Base-by-base conservation (phyloP, 108 stramenopile genomes). In the Schizochytrium sp. region DNA sequence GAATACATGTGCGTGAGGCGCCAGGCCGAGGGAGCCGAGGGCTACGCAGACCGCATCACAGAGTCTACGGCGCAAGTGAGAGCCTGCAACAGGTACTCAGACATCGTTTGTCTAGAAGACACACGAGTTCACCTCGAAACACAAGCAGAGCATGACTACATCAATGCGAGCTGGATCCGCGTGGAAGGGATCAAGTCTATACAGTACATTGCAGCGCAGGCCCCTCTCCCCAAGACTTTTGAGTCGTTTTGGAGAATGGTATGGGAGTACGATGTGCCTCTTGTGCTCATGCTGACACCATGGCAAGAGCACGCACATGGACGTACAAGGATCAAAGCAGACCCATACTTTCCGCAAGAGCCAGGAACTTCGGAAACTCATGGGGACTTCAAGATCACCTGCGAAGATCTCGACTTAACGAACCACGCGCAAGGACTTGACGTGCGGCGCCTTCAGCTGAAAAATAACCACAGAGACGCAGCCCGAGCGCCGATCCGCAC, bases 201-300 rank as follows among this genome's bases (percentile, higher is more conserved):
- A n/a, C 76, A 83, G 3, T 83, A 83, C 76, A 83, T 83, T 28
- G 76, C 76, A 17, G 76, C 76, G 17, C 76, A 83, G 76, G 76
- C 76, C 15, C 76, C 76, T n/a, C 5, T 83, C 76, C 17, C 12
- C 28, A 17, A 49, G 50, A 83, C 76, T 53, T 55, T 55, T 10
- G 76, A 49, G 15, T 47, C 47, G 38, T 83, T 83, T 83, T 83
- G 76, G 76, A 47, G 76, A 47, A 83, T 83, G 76, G 2, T 49
- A 47, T 49, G 47, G 47, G 76, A 83, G 47, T 55, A 83, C 13
- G 50, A 50, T n/a, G 76, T 50, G 15, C 76, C 76, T 0, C 15
- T 83, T 13, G 53, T 83, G 50, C 50, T 55, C 50, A 83, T 83
- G 76, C 76, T 83, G 28, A 83, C 76, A 7, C 76, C 76, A 0